These are phyloP conservation scores for Yamadazyma paraphyllophila DNA, from an alignment of 805 yeast genomes.

Conservation along the genomic window DNA sequence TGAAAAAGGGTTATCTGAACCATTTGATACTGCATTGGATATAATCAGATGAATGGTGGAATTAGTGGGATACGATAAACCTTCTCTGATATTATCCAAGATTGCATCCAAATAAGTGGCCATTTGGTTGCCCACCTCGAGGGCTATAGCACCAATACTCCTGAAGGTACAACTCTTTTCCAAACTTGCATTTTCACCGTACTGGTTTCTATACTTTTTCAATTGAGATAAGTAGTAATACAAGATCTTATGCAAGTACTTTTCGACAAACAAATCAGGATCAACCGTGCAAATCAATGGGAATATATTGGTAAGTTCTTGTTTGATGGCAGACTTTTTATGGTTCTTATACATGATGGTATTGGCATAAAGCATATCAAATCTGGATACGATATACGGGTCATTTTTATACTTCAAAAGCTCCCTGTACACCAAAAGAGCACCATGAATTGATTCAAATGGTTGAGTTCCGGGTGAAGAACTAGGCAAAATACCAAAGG, in stretches of 20 bases:
- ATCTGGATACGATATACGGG: constrained; percentile 64
- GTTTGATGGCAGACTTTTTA: constrained; percentile 70
- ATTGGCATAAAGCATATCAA: constrained; percentile 74
- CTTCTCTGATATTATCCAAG: constrained; percentile 79
- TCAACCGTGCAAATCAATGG: constrained; percentile 82
- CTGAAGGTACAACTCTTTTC: constrained; percentile 76
- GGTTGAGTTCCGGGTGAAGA: constrained; percentile 19
- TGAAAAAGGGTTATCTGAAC: constrained; percentile 15
- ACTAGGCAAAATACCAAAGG: constrained; percentile 9
- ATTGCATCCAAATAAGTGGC: constrained; percentile 86
- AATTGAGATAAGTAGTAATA: constrained; percentile 75
- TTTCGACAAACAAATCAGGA: constrained; percentile 70
- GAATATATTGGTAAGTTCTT: constrained; percentile 78
- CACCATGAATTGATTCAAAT: constrained; percentile 80
- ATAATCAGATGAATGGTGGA: constrained; percentile 39
- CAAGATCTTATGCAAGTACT: constrained; percentile 77
- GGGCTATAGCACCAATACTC: constrained; percentile 82
- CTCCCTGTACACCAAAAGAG: constrained; percentile 78
- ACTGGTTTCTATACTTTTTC: constrained; percentile 56
- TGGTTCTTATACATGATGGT: constrained; percentile 74
- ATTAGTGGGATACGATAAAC: constrained; percentile 46
- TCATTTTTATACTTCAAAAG: constrained; percentile 67
- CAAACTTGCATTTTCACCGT: constrained; percentile 34
- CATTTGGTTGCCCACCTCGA: constrained; percentile 77
- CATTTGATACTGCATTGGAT: constrained; percentile 36